Evolutionary conservation across 2,329 filamentous ascomycete species (phyloP), one percentile per base, ranked within the genome.

Genomic region (Capronia coronata): DNA sequence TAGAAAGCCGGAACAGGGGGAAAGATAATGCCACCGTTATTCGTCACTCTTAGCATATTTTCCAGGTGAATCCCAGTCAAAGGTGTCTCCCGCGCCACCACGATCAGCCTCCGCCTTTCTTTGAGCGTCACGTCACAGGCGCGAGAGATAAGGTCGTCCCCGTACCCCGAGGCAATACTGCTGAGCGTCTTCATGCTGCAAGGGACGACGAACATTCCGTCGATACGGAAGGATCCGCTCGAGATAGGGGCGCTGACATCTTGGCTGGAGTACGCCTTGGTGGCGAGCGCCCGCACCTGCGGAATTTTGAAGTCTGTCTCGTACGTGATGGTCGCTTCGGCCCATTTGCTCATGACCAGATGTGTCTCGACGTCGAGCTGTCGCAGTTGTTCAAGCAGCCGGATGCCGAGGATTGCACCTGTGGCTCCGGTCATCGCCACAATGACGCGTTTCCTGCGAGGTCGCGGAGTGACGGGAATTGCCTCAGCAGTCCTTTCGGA

Each of bases 181-280:
- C 69, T 66, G 8, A 73, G 62, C 1, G 71, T 73, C 59, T 73
- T 73, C 65, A 74, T 68, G 45, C 64, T 68, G 61, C 71, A 74
- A 0, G 65, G 70, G 1, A 68, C 65, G 4, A 74, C 58, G 19
- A 73, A 66, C 71, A 75, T 74, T 29, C 69, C 71, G 47, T 69
- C 66, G 30, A 22, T 22, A 35, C 38, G 41, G 30, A 52, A 62
- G 1, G 50, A 60, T 1, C 59, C 57, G 19, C 54, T 60, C 9
- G 60, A 60, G 1, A 62, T 51, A 1, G 60, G 46, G 1, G 64
- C 63, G 1, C 61, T 44, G 29, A 62, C 52, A 43, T 66, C 63
- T 25, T 52, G 51, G 21, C 52, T 46, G 2, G 52, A 54, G 45
- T 64, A 62, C 13, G 45, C 43, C 2, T 40, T 43, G 10, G 47